Evolutionary conservation across 78 protist genomes (phyloP), one percentile per base, ranked within the genome.

Genomic region (Chrysochromulina parva): DNA sequence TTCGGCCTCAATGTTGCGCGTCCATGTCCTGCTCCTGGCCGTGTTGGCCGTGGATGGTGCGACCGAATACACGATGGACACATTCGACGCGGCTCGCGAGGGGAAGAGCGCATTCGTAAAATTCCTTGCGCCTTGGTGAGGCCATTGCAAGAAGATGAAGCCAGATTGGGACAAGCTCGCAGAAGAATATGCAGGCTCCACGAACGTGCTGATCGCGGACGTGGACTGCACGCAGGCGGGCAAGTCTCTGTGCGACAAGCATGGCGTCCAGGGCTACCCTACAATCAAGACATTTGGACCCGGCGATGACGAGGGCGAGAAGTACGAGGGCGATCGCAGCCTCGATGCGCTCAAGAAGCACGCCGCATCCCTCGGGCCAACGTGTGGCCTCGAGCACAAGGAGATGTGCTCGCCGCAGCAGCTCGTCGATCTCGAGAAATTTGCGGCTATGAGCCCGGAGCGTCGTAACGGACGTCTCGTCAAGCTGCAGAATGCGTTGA

Each of bases 101-200:
- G 38, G 38, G 38, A 38, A 38, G 38, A 38, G 38, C 38, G 38
- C 38, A 38, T 38, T 69, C 76, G 90, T 87, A 9, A 65, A 65
- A 53, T 65, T 87, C 13, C 67, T 24, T 24, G 90, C 90, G 22
- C 90, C 90, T 1, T 87, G 90, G 90, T 87, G 90, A 47, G 90
- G 90, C 54, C 90, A 87, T 10, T 87, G 90, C 90, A 20, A 87
- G 78, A 87, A 69, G 57, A 52, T 85, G 17, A 76, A 55, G 76
- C 90, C 90, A 50, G 54, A 59, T 24, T 85, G 66, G 48, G 9
- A 16, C 57, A 16, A 14, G 84, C 57, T 14, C 9, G 50, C 55
- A 38, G 16, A 26, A 14, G 73, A 26, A 14, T 38, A 38, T 38
- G 38, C 38, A 38, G 38, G 38, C 38, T 38, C 26, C 19, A 66